Evolutionary conservation across 768 basidiomycete species (phyloP), one percentile per base, ranked within the genome.

Genomic region (Coprinopsis strossmayeri): DNA sequence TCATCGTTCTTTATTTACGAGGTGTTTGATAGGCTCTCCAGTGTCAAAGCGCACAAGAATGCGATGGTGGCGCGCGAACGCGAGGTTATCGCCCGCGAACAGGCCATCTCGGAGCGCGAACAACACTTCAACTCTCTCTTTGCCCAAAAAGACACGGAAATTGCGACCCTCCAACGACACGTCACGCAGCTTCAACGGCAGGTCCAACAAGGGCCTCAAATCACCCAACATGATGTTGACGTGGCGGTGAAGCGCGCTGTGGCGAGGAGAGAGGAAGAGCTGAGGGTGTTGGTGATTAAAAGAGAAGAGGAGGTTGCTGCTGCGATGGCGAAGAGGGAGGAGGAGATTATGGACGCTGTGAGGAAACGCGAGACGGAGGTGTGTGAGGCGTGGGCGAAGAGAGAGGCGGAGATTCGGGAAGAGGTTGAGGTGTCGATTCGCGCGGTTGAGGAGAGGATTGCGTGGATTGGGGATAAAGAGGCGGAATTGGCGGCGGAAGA

Each of bases 261-360:
- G 9, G 62, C 68, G 15, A 69, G 70, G 45, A 74, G 87, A 2
- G 87, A 89, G 55, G 81, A 82, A 34, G 87, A 87, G 56, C 66
- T 90, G 28, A 75, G 84, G 1, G 65, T 73, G 17, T 70, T 82
- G 30, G 78, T 88, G 18, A 70, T 74, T 59, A 76, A 79, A 57
- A 75, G 85, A 26, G 86, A 89, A 60, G 79, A 80, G 44, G 84
- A 87, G 58, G 81, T 89, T 2, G 79, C 77, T 1, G 64, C 63
- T 23, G 79, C 81, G 5, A 86, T 87, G 70, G 66, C 75, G 21
- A 66, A 73, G 45, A 69, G 87, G 1, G 87, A 89, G 55, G 78
- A 82, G 48, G 85, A 86, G 60, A 80, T 88, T 34, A 72, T 86
- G 71, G 74, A 77, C 15, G 82, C 84, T 1, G 80, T 89, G 3